These are phyloP conservation scores for Penicillium soppii DNA, from an alignment of 495 filamentous ascomycete genomes.

Conservation along the genomic window DNA sequence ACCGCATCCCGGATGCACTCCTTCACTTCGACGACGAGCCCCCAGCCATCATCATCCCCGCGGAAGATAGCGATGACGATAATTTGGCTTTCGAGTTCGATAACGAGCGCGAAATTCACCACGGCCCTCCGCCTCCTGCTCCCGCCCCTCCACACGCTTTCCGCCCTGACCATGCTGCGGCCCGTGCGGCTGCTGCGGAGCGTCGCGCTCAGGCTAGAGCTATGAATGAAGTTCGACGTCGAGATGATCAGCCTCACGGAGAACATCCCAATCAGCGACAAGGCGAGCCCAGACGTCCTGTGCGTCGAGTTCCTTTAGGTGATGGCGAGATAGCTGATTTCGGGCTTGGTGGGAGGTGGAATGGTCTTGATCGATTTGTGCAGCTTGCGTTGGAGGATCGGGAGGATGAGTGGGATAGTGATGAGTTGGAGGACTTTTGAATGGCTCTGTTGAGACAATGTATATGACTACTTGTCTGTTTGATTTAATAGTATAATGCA, in stretches of 20 bases:
- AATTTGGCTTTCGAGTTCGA: constrained; percentile 29
- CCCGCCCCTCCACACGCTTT: constrained; percentile 37
- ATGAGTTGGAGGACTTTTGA: constrained; percentile 50
- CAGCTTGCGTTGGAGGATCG: constrained; percentile 55
- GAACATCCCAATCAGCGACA: background rate
- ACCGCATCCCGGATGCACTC: constrained; percentile 38
- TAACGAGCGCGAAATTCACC: constrained; percentile 27
- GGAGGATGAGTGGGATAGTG: constrained; percentile 65
- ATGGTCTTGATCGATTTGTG: constrained; percentile 53
- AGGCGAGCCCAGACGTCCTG: constrained; percentile 14
- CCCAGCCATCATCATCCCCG: background rate
- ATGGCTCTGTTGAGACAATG: too few species aligned
- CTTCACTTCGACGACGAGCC: constrained; percentile 38
- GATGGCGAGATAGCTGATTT: too few species aligned
- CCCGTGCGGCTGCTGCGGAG: constrained; percentile 42
- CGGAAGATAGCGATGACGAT: constrained; percentile 21
- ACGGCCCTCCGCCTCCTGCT: constrained; percentile 43
- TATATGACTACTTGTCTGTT: too few species aligned
- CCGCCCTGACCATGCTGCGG: constrained; percentile 32
- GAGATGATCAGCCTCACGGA: constrained; percentile 6
- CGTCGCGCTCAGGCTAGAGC: constrained; percentile 44
- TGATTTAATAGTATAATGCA: too few species aligned
- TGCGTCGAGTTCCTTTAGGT: constrained; percentile 2
- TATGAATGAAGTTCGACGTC: constrained; percentile 42
- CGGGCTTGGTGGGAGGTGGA: constrained; percentile 1